Evolutionary conservation across 1,284 basidiomycete species (phyloP).

Genomic region (Ceratobasidium sp.): DNA sequence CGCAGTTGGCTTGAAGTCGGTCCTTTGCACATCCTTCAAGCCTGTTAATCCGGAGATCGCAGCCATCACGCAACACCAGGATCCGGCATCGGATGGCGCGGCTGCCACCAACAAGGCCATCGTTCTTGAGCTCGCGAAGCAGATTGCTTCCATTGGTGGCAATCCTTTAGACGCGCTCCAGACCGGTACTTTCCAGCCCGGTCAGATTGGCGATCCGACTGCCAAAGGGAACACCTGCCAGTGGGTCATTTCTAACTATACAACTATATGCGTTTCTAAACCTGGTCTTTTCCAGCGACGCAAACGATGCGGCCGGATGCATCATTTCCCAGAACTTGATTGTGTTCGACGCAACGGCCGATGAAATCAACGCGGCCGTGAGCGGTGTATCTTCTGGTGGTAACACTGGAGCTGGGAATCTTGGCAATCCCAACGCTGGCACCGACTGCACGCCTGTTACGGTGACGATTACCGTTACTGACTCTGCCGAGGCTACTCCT

Average conservation of each 20-base stretch:
- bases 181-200: slow-evolving; percentile 73
- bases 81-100: slow-evolving; percentile 69
- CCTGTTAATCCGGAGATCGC: slow-evolving; percentile 74
- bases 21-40: slow-evolving; percentile 64
- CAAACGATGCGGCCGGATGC: slow-evolving; percentile 67
- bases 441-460: slow-evolving; percentile 45
- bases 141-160: slow-evolving; percentile 71
- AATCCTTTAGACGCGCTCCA: slow-evolving; percentile 69
- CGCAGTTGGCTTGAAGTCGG: slow-evolving; percentile 63
- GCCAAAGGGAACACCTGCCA: slow-evolving; percentile 55
- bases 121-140: slow-evolving; percentile 67
- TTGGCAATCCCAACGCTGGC: slow-evolving; percentile 43
- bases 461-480: slow-evolving; percentile 44
- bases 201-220: slow-evolving; percentile 64
- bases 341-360: slow-evolving; percentile 67
- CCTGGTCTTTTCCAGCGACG: slow-evolving; percentile 55
- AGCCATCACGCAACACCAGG: slow-evolving; percentile 72
- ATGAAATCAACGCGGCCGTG: slow-evolving; percentile 63
- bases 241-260: slow-evolving; percentile 39
- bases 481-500: slow-evolving; percentile 31
- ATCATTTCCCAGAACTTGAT: slow-evolving; percentile 71
- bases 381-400: slow-evolving; percentile 39
- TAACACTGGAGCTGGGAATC: slow-evolving; percentile 30
- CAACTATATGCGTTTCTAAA: slow-evolving; percentile 60
- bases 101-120: slow-evolving; percentile 72